These are phyloP conservation scores for Macrophomina tecta DNA, from an alignment of 2,329 filamentous ascomycete species.

Conservation along the genomic window DNA sequence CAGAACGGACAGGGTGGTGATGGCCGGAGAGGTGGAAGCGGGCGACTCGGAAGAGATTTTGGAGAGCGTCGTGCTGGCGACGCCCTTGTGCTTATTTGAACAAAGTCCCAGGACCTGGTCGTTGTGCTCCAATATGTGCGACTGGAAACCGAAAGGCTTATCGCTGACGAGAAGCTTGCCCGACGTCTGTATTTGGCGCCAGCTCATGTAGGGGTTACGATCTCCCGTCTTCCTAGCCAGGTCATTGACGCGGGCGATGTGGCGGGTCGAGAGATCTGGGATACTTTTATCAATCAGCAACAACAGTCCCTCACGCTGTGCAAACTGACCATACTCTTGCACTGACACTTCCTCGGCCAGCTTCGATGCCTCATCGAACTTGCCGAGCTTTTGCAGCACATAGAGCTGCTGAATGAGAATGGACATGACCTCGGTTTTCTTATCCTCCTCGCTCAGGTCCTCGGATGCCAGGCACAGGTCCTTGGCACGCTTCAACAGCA, in stretches of 20 bases:
- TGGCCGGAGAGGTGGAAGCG: slow-evolving; percentile 55
- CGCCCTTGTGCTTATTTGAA: slow-evolving; percentile 71
- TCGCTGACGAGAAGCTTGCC: slow-evolving; percentile 60
- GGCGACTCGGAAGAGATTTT: slow-evolving; percentile 37
- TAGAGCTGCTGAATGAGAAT: slow-evolving; percentile 80
- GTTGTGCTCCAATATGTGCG: slow-evolving; percentile 66
- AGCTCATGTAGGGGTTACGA: slow-evolving; percentile 71
- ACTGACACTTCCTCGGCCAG: slow-evolving; percentile 68
- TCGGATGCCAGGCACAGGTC: slow-evolving; percentile 75
- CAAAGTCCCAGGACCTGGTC: slow-evolving; percentile 68
- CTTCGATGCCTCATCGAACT: slow-evolving; percentile 67
- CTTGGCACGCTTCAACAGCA: slow-evolving; percentile 71
- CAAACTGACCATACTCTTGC: slow-evolving; percentile 59
- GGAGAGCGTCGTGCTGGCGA: slow-evolving; percentile 61
- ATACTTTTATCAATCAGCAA: slow-evolving; percentile 54
- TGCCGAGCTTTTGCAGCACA: slow-evolving; percentile 70
- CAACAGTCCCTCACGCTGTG: neutral
- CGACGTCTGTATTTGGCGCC: slow-evolving; percentile 64
- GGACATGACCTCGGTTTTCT: slow-evolving; percentile 73
- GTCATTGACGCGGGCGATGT: slow-evolving; percentile 72
- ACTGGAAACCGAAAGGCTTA: slow-evolving; percentile 75
- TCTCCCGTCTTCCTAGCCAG: slow-evolving; percentile 54
- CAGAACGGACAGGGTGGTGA: slow-evolving; percentile 65
- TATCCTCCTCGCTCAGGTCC: slow-evolving; percentile 76
- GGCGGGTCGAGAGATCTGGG: slow-evolving; percentile 69